Evolutionary conservation across 2,329 filamentous ascomycete species (phyloP).

Genomic region (Leptodontidium sp.): DNA sequence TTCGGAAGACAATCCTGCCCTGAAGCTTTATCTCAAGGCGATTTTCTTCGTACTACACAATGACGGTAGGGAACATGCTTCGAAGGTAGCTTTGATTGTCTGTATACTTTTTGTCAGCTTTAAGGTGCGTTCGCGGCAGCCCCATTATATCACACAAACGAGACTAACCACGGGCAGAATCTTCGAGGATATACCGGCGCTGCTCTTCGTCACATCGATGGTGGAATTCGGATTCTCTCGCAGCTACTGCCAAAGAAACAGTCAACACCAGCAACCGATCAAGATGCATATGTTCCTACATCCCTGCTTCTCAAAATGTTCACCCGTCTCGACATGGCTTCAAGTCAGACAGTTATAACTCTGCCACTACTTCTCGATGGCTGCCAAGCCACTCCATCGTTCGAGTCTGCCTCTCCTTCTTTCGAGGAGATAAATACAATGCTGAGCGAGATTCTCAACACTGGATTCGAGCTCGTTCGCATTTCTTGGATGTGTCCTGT

Average conservation of each 20-base stretch:
- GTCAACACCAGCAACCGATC: neutral
- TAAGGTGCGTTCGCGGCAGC: neutral
- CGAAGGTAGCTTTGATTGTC: slow-evolving; percentile 1
- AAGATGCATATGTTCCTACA: neutral
- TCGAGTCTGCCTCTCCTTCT: neutral
- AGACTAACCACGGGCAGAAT: neutral
- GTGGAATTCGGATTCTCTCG: slow-evolving; percentile 5
- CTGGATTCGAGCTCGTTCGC: neutral
- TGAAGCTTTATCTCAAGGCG: neutral
- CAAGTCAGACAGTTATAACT: neutral
- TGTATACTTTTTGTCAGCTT: neutral
- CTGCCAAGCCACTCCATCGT: neutral
- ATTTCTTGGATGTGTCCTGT: neutral
- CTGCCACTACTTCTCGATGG: neutral
- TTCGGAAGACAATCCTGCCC: neutral
- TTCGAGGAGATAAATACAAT: neutral
- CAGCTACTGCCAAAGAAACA: neutral
- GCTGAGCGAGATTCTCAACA: neutral
- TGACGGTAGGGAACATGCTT: neutral
- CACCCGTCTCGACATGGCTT: neutral
- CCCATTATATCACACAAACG: neutral
- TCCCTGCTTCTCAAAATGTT: neutral
- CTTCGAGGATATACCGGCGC: slow-evolving; percentile 1
- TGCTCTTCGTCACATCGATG: slow-evolving; percentile 3
- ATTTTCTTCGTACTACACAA: neutral